Evolutionary conservation across 2,329 filamentous ascomycete genomes (phyloP).

Genomic region (Cladosporium colombiae): DNA sequence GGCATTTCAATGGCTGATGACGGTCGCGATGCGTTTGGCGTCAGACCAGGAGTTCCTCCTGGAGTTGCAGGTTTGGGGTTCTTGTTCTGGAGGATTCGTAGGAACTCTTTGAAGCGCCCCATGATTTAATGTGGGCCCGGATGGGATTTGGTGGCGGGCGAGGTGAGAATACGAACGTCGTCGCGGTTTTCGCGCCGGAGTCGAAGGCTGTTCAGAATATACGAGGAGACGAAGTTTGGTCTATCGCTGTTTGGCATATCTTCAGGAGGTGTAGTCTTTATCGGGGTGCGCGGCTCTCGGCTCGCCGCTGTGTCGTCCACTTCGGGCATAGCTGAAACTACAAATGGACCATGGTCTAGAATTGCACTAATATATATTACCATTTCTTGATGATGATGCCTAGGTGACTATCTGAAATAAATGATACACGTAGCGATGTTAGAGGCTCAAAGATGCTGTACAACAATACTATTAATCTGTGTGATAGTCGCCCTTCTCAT

Average conservation of each 20-base stretch:
- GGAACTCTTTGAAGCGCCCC: conserved; percentile 21
- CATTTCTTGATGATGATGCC: not conserved
- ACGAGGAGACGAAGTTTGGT: not conserved
- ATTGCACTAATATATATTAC: conserved; percentile 1
- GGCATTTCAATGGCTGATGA: conserved; percentile 14
- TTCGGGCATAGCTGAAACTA: conserved; percentile 5
- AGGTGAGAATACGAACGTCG: not conserved
- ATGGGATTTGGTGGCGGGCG: not conserved
- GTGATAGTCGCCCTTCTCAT: not conserved
- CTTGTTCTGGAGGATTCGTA: conserved; percentile 20
- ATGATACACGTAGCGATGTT: not conserved
- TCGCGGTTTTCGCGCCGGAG: not conserved
- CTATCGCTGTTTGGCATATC: not conserved
- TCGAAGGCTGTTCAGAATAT: not conserved
- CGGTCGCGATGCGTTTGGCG: conserved; percentile 16
- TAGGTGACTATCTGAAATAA: not conserved
- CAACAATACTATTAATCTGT: not conserved
- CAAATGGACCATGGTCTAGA: conserved; percentile 15
- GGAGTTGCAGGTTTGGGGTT: conserved; percentile 17
- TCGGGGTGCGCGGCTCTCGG: conserved; percentile 4
- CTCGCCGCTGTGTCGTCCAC: not conserved
- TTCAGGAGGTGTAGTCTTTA: conserved; percentile 11
- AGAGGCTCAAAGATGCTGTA: not conserved
- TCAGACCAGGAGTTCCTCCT: conserved; percentile 12
- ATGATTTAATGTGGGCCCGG: conserved; percentile 11